Base-by-base conservation (phyloP, 345 rosid species). In the Gossypium anomalum region DNA sequence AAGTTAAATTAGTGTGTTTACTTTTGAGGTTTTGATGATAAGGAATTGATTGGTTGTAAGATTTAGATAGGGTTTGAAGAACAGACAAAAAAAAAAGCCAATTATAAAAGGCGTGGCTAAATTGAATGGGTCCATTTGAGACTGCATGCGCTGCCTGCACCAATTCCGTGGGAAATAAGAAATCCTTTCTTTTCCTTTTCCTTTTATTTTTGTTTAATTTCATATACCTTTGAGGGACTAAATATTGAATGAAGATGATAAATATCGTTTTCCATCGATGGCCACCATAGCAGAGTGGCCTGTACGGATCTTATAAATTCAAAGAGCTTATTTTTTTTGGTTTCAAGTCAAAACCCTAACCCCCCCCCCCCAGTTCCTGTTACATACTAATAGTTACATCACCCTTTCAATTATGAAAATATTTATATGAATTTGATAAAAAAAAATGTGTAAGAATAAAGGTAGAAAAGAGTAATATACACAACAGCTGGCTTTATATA, bases 331-430 rank as follows among this genome's bases (percentile, higher is more conserved):
- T 34, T 4, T 34, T 34, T 34, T 34, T 3, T 34, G 7, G 5
- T 34, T 64, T 16, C 58, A 23, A 41, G 29, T 48, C 56, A 67
- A 72, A 78, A 78, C 47, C 80, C 80, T 72, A 72, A 47, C 51
- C 43, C 68, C 22, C 20, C 15, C 44, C 53, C 34, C 20, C 20
- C 19, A 5, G 41, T 70, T 57, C 45, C 72, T 9, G 29, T 48
- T 56, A 19, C 7, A 9, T 38, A 29, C 1, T 38, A 53, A 12
- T 66, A 22, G 12, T n/a, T 66, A n/a, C 3, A 5, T 8, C 20
- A 15, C 38, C 34, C 6, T 34, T 34, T 34, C 38, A 34, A 34
- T 34, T 34, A 34, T 34, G 41, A 34, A 5, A 34, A 34, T 34
- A 5, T 34, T 34, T 34, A 34, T 5, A 34, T 34, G 41, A 34